Base-by-base conservation (phyloP, 1,284 basidiomycete species). In the Pseudozyma thailandica region DNA sequence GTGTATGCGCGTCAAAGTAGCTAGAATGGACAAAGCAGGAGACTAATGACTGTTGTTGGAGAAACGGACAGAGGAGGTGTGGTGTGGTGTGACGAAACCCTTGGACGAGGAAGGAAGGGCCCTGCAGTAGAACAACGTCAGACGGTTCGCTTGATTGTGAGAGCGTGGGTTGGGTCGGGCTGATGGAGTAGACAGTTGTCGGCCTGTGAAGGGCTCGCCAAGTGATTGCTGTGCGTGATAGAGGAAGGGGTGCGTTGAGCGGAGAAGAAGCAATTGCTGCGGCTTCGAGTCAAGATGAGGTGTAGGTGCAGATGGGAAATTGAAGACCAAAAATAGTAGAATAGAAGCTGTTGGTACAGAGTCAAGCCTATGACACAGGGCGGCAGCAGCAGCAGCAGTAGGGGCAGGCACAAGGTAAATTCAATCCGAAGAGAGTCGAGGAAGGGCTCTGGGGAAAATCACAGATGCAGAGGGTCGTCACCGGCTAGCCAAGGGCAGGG, bases 61-160 rank as follows among this genome's bases (percentile, higher is more conserved):
- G 31, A 7, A 21, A 16, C 18, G 21, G 21, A 7, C 13, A 8
- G 21, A 20, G 38, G 38, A 21, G 30, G 30, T 26, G 33, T 46
- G 52, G 42, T 37, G 45, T 37, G 30, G 28, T 23, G 54, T 51
- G 56, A 59, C 44, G 56, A 59, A 52, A 52, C 43, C 38, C 44
- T 37, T 23, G 21, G 18, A n/a, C 38, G 21, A 21, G 18, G 33
- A 9, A 16, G 8, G 13, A 35, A 16, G n/a, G 44, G 42, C 33
- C 28, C 51, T 37, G 54, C 50, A 58, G 56, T 41, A 28, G 33
- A 37, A 44, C 50, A 51, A 66, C 50, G 55, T 58, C 50, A 50
- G 56, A 49, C n/a, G n/a, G n/a, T n/a, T n/a, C n/a, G n/a, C n/a
- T n/a, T n/a, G n/a, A 41, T 41, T 20, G 35, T 6, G n/a, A 13